These are phyloP conservation scores for Lathyrus aphaca DNA, from an alignment of 306 rosid genomes.

Conservation along the genomic window DNA sequence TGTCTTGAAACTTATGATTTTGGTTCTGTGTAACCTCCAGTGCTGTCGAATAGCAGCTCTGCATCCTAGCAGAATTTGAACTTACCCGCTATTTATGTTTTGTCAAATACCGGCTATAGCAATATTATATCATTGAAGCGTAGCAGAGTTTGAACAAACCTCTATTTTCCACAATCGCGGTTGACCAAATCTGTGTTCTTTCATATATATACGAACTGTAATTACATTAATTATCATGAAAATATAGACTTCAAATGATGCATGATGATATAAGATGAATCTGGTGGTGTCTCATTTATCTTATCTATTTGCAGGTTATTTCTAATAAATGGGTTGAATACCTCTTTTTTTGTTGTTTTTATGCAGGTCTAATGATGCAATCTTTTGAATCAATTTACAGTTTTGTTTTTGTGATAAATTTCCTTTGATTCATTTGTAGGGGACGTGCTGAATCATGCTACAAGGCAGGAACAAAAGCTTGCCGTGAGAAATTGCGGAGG, in stretches of 20 bases:
- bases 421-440: slow-evolving; percentile 46
- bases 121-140: background rate
- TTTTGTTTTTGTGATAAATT: slow-evolving; percentile 21
- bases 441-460: slow-evolving; percentile 55
- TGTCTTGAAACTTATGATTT: slow-evolving; percentile 19
- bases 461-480: slow-evolving; percentile 72
- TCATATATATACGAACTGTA: background rate
- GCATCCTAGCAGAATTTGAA: background rate
- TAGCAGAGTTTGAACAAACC: background rate
- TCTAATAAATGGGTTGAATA: slow-evolving; percentile 2
- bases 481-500: slow-evolving; percentile 90
- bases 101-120: background rate
- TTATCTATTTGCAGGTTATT: background rate
- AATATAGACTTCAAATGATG: background rate
- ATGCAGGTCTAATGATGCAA: background rate
- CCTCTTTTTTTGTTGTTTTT: slow-evolving; percentile 2
- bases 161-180: background rate
- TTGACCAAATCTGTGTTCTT: background rate
- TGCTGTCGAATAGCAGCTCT: background rate
- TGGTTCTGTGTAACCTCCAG: slow-evolving; percentile 6
- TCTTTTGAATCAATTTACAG: slow-evolving; percentile 17
- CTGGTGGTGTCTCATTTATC: background rate
- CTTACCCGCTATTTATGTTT: background rate
- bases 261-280: slow-evolving; percentile 1
- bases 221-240: slow-evolving; percentile 6